These are phyloP conservation scores for Tremellales sp. DNA, from an alignment of 1,284 basidiomycete genomes.

Conservation along the genomic window DNA sequence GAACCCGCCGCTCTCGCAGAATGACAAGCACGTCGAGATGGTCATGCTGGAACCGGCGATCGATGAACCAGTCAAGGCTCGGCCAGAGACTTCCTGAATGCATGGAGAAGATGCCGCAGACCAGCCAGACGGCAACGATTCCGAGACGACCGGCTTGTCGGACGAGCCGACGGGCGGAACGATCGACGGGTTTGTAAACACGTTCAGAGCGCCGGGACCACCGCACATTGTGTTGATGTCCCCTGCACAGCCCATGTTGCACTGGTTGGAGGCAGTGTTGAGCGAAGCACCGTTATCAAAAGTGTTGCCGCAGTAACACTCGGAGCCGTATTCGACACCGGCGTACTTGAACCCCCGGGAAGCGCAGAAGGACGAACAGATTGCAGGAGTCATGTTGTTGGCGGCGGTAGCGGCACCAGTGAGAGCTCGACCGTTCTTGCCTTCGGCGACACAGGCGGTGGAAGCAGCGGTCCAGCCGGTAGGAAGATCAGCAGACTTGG, in stretches of 20 bases:
- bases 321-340: conserved; percentile 19
- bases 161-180: conserved; percentile 1
- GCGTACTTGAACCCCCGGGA: conserved; percentile 21
- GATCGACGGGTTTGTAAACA: conserved; percentile 8
- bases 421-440: conserved; percentile 15
- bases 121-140: conserved; percentile 14
- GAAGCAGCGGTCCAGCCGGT: conserved; percentile 7
- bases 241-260: conserved; percentile 23
- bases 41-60: conserved; percentile 9
- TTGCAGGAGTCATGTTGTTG: conserved; percentile 17
- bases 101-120: conserved; percentile 12
- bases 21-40: conserved; percentile 8
- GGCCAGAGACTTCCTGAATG: conserved; percentile 8
- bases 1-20: conserved; percentile 20
- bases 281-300: conserved; percentile 17
- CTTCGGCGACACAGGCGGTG: conserved; percentile 9
- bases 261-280: conserved; percentile 6
- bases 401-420: conserved; percentile 11
- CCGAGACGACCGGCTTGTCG: neutral
- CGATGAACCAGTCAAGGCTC: conserved; percentile 4
- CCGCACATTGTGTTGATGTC: conserved; percentile 5
- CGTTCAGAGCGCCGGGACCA: conserved; percentile 2
- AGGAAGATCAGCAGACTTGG: conserved; percentile 2
- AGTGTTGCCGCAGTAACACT: conserved; percentile 15
- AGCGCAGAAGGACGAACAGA: conserved; percentile 19